Base-by-base conservation (phyloP, 352 stramenopile species). In the Achlya hypogyna region DNA sequence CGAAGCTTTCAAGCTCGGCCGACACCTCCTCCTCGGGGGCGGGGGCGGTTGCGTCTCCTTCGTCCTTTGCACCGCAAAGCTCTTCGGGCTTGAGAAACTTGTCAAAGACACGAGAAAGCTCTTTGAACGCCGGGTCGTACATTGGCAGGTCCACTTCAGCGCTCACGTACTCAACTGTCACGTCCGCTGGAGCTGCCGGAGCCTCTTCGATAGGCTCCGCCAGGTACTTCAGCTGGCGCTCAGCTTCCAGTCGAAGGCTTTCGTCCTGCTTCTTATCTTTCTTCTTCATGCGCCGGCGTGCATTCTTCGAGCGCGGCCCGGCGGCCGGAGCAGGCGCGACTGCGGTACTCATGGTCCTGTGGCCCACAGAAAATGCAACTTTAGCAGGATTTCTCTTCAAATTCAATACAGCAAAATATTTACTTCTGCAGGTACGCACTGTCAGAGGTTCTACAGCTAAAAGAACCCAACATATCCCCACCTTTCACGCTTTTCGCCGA, bases 51-150 rank as follows among this genome's bases (percentile, higher is more conserved):
- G 28, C 60, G 14, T 67, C 45, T 18, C 28, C 60, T 5, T 5
- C 32, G 18, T 25, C 60, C 65, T 68, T n/a, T 23, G 75, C 72
- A 10, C 78, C 82, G 53, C 81, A 91, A 6, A 94, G 74, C 49
- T 94, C 86, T 54, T 96, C 87, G 1, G 84, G 82, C 0, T 79
- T 86, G 56, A 81, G 84, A 47, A 96, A 93, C 67, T 85, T 90
- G 56, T 83, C 74, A 47, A 96, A 96, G 31, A 97, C 84, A 47
- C 90, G 79, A 73, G 88, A 87, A 65, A 97, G 93, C 70, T 96
- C 85, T 47, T 88, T 83, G 53, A 90, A 88, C 18, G 75, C 73
- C 0, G 82, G 79, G 31, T 92, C 84, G 49, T 91, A 82, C 51
- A 76, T 67, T 0, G 75, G 72, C 31, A 91, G 64, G 63, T 74